Conservation (phyloP, 352 stramenopile species). For the Pythium rishiriense region DNA sequence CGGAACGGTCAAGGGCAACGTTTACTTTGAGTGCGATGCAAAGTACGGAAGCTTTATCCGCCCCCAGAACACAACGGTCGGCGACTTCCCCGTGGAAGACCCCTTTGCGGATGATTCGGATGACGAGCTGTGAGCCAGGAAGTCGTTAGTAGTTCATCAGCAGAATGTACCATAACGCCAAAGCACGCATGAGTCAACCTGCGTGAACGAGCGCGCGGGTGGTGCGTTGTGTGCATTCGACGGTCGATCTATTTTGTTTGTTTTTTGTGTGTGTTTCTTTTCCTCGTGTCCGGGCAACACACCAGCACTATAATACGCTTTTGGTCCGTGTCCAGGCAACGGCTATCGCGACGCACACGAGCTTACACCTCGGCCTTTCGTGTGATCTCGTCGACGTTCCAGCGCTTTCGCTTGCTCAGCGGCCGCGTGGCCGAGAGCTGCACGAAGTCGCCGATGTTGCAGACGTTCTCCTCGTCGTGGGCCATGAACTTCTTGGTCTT, state of each 20-base stretch:
- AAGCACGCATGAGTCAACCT: too few species aligned
- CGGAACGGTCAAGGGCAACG: constrained; percentile 89
- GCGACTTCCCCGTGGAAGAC: constrained; percentile 91
- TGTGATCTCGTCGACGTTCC: constrained; percentile 90
- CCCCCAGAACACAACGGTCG: constrained; percentile 91
- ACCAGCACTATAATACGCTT: constrained; percentile 24
- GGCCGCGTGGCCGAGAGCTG: constrained; percentile 72
- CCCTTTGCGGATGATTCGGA: constrained; percentile 77
- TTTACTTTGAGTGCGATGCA: constrained; percentile 91
- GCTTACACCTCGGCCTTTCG: constrained; percentile 83
- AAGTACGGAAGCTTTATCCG: constrained; percentile 96
- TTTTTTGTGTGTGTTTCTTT: too few species aligned
- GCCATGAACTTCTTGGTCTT: constrained; percentile 98
- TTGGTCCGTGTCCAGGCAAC: neutral
- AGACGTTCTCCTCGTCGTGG: constrained; percentile 94
- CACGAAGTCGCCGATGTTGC: constrained; percentile 90
- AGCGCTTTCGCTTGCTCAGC: constrained; percentile 87
- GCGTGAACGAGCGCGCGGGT: neutral
- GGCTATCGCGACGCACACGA: neutral
- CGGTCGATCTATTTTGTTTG: constrained; percentile 25
- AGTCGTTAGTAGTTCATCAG: neutral
- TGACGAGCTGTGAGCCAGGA: constrained; percentile 57
- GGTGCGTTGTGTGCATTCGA: constrained; percentile 8
- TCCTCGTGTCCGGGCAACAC: neutral
- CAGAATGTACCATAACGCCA: constrained; percentile 11